Conservation (phyloP, 805 yeast genomes). For the Sugiyamaella marilandica region DNA sequence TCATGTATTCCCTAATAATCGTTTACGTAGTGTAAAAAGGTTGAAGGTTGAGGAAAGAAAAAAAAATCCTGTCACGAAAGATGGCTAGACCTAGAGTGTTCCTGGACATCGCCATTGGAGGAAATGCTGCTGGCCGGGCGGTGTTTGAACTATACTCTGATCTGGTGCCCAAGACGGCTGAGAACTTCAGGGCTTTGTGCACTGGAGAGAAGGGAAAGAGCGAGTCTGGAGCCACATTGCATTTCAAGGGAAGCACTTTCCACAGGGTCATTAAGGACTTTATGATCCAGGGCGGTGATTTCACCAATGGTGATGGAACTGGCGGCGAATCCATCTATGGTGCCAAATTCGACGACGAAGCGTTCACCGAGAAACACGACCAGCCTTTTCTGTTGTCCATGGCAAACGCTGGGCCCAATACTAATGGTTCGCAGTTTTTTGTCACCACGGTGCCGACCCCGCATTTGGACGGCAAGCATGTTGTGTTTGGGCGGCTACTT, state of each 20-base stretch:
- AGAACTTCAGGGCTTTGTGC: conserved; percentile 80
- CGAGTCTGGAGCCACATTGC: conserved; percentile 2
- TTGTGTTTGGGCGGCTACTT: conserved; percentile 67
- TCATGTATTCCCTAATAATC: too few relatives aligned
- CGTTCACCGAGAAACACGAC: conserved; percentile 53
- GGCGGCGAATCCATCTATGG: conserved; percentile 50
- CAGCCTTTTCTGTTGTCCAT: conserved; percentile 78
- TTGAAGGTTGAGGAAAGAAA: too few relatives aligned
- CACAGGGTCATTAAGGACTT: conserved; percentile 33
- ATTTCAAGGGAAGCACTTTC: conserved; percentile 30
- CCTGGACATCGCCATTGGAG: conserved; percentile 76
- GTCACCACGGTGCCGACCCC: conserved; percentile 61
- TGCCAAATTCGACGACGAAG: conserved; percentile 30
- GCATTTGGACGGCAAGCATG: conserved; percentile 70
- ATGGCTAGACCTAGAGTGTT: conserved; percentile 51
- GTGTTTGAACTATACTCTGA: conserved; percentile 57
- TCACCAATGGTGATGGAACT: conserved; percentile 32
- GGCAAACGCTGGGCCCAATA: conserved; percentile 93
- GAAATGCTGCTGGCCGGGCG: conserved; percentile 63
- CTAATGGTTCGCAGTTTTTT: conserved; percentile 89
- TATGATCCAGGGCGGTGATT: conserved; percentile 36
- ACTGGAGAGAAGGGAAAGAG: conserved; percentile 76
- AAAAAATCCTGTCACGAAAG: neutral
- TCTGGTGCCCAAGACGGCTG: conserved; percentile 80
- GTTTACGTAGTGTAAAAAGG: too few relatives aligned